Percentiles rank a stretch among this genome's conserved stretches.
phyloP scores from a whole-genome alignment of 1,284 basidiomycete species.

The Vanrija pseudolonga region DNA sequence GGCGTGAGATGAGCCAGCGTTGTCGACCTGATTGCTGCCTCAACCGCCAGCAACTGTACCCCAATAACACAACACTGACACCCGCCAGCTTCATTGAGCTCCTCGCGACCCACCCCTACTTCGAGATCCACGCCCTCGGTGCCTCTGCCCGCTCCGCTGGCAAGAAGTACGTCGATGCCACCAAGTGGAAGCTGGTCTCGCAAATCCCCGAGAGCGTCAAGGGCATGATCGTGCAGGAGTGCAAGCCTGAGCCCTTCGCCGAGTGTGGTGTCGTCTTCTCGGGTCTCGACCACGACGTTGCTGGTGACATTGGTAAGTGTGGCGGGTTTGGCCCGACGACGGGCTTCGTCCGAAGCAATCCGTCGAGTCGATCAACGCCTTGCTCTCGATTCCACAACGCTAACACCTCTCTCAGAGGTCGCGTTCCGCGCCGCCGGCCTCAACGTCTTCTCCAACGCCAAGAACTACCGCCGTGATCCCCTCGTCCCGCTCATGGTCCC shows the following conservation, averaged over 20 bases:
- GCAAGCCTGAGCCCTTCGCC: slow-evolving; percentile 70
- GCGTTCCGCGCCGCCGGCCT: slow-evolving; percentile 85
- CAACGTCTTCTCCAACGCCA: slow-evolving; percentile 96
- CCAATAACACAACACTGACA: background rate
- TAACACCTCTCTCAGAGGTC: slow-evolving; percentile 58
- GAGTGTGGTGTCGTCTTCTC: slow-evolving; percentile 91
- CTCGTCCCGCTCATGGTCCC: slow-evolving; percentile 96
- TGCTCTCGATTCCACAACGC: too few species aligned
- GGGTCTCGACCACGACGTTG: slow-evolving; percentile 89
- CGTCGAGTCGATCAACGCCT: too few species aligned
- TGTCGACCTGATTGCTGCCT: background rate
- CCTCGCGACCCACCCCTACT: slow-evolving; percentile 85
- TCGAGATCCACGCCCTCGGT: slow-evolving; percentile 79
- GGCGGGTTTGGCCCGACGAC: background rate
- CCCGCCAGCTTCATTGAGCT: slow-evolving; percentile 70
- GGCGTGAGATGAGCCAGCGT: background rate
- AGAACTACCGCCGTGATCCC: slow-evolving; percentile 91
- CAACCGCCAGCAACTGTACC: too few species aligned
- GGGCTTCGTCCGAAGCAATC: too few species aligned
- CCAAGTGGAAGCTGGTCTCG: slow-evolving; percentile 85
- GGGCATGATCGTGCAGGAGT: slow-evolving; percentile 72
- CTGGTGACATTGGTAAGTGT: slow-evolving; percentile 83
- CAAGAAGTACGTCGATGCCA: slow-evolving; percentile 72
- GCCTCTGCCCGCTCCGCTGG: slow-evolving; percentile 87
- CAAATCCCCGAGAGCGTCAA: slow-evolving; percentile 68